These are phyloP conservation scores for Laetiporus sulphureus DNA, from an alignment of 1,284 basidiomycete genomes.

Conservation along the genomic window DNA sequence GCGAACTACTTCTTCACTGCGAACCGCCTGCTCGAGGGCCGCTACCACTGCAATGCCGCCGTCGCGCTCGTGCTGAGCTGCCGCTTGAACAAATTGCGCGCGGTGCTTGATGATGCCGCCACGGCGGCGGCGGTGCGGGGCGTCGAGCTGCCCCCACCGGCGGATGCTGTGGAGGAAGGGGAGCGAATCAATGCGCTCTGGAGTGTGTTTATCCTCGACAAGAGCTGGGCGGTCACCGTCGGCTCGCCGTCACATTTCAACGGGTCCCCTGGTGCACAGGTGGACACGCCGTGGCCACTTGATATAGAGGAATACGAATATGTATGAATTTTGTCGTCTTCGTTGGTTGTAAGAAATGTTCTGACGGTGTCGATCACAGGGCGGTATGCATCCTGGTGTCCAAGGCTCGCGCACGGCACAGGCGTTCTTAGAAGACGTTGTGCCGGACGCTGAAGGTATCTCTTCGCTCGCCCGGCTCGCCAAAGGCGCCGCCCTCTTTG, in stretches of 20 bases:
- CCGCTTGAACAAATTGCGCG: slow-evolving; percentile 25
- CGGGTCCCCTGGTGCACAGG: slow-evolving; percentile 17
- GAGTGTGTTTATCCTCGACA: slow-evolving; percentile 19
- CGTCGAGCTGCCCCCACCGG: slow-evolving; percentile 19
- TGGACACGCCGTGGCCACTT: slow-evolving; percentile 23
- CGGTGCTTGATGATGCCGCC: slow-evolving; percentile 7
- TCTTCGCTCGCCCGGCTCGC: slow-evolving; percentile 24
- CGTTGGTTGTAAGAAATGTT: no score
- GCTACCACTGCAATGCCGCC: slow-evolving; percentile 35
- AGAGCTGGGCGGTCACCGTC: slow-evolving; percentile 21
- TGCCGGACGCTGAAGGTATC: slow-evolving; percentile 15
- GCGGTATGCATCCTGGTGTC: slow-evolving; percentile 12
- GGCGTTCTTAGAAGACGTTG: slow-evolving; percentile 21
- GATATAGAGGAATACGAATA: no score
- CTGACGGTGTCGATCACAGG: no score
- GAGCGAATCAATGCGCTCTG: slow-evolving; percentile 31
- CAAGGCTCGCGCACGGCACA: slow-evolving; percentile 18
- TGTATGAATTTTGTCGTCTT: no score
- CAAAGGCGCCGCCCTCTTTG: slow-evolving; percentile 31
- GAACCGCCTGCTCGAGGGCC: slow-evolving; percentile 34
- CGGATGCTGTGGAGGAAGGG: slow-evolving; percentile 33
- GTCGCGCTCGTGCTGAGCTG: slow-evolving; percentile 31
- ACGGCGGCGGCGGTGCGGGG: slow-evolving; percentile 2
- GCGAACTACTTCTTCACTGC: slow-evolving; percentile 37
- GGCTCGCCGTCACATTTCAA: slow-evolving; percentile 1